Conservation (phyloP, 2,329 filamentous ascomycete genomes). For the Sclerotinia trifoliorum region DNA sequence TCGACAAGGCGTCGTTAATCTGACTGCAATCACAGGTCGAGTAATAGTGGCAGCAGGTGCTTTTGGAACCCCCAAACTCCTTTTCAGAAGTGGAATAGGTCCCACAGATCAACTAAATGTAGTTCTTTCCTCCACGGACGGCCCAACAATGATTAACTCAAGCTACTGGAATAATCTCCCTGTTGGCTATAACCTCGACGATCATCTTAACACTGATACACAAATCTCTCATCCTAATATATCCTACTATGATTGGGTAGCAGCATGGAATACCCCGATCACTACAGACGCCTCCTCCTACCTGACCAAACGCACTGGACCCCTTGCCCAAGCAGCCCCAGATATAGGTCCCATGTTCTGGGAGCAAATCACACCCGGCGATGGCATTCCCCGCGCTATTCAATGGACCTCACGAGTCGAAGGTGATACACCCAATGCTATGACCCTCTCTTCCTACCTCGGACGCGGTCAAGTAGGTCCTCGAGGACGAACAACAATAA, state of each 20-base stretch:
- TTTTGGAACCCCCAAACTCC: slow-evolving; percentile 60
- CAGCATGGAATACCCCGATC: slow-evolving; percentile 53
- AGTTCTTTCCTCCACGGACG: slow-evolving; percentile 51
- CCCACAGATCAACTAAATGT: slow-evolving; percentile 46
- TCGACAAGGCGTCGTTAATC: slow-evolving; percentile 57
- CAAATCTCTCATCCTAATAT: slow-evolving; percentile 52
- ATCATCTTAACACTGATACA: slow-evolving; percentile 57
- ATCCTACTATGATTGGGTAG: slow-evolving; percentile 64
- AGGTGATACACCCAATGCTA: slow-evolving; percentile 38
- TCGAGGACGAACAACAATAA: slow-evolving; percentile 61
- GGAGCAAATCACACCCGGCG: slow-evolving; percentile 56
- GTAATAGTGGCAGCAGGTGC: slow-evolving; percentile 68
- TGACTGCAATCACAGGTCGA: slow-evolving; percentile 58
- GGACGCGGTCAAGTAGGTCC: slow-evolving; percentile 59
- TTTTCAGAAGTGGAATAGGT: slow-evolving; percentile 66
- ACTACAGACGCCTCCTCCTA: slow-evolving; percentile 46
- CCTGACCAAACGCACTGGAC: slow-evolving; percentile 54
- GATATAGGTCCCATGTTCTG: slow-evolving; percentile 64
- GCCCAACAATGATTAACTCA: slow-evolving; percentile 50
- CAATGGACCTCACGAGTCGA: slow-evolving; percentile 68
- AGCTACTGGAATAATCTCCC: slow-evolving; percentile 57
- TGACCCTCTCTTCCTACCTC: slow-evolving; percentile 58
- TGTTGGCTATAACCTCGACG: slow-evolving; percentile 58
- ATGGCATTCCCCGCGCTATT: slow-evolving; percentile 61
- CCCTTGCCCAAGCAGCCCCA: slow-evolving; percentile 62